These are phyloP conservation scores for Collariella sp. DNA, from an alignment of 495 filamentous ascomycete genomes.

Conservation along the genomic window DNA sequence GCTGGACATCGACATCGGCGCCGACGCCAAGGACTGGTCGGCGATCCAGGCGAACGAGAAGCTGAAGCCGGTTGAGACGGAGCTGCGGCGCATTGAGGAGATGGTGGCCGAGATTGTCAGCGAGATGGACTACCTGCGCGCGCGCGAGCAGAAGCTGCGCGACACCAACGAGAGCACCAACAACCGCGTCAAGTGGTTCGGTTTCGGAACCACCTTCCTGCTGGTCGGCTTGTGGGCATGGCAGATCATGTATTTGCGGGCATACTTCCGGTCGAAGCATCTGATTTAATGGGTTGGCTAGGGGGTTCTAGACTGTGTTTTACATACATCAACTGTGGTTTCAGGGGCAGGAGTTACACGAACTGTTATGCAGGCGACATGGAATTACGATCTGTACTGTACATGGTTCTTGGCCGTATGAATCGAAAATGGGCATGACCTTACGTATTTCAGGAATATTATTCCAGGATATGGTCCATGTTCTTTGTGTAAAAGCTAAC, in stretches of 20 bases:
- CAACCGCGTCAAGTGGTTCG: constrained; percentile 97
- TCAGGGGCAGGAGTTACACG: constrained; percentile 1
- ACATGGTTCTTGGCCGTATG: background rate
- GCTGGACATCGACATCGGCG: constrained; percentile 97
- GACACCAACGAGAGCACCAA: constrained; percentile 99
- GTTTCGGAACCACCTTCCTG: constrained; percentile 89
- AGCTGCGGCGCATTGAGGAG: constrained; percentile 88
- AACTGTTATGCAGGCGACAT: constrained; percentile 23
- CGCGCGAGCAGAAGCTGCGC: constrained; percentile 85
- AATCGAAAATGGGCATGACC: background rate
- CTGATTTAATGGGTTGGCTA: constrained; percentile 12
- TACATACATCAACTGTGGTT: background rate
- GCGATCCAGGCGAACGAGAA: constrained; percentile 95
- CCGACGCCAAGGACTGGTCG: constrained; percentile 96
- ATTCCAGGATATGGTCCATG: background rate
- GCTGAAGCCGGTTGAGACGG: constrained; percentile 93
- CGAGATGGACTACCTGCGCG: constrained; percentile 89
- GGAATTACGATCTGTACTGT: constrained; percentile 18
- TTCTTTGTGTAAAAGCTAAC: constrained; percentile 4
- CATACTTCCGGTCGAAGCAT: constrained; percentile 73
- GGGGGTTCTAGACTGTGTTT: constrained; percentile 5
- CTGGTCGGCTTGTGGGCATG: constrained; percentile 83
- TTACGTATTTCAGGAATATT: background rate
- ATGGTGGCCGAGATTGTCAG: constrained; percentile 69
- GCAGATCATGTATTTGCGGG: constrained; percentile 95